Conservation (phyloP, 768 basidiomycete species). For the Phlebiopsis flavidoalba region DNA sequence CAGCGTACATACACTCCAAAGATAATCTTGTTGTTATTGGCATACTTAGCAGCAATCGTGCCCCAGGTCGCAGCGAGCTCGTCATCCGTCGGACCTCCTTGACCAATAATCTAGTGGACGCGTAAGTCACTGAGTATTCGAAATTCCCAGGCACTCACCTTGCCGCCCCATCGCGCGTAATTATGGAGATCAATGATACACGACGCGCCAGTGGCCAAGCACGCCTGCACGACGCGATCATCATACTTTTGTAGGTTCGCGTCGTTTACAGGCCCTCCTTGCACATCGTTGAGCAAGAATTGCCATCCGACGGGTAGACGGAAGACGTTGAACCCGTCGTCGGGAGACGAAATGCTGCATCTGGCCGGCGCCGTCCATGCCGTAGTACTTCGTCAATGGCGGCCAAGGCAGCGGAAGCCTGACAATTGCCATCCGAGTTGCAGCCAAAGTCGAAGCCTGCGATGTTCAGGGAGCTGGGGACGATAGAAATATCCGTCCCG, state of each 20-base stretch:
- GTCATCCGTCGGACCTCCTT: conserved; percentile 54
- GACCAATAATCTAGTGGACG: conserved; percentile 42
- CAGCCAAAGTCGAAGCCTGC: conserved; percentile 54
- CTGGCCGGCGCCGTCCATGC: conserved; percentile 45
- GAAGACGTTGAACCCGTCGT: conserved; percentile 53
- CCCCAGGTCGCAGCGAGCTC: conserved; percentile 51
- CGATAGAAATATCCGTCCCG: too few species aligned
- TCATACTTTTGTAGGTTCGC: conserved; percentile 47
- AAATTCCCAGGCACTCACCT: conserved; percentile 22
- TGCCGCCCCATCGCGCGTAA: conserved; percentile 51
- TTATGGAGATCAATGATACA: conserved; percentile 60
- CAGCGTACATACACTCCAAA: conserved; percentile 40
- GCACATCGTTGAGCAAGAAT: conserved; percentile 35
- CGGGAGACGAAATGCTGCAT: conserved; percentile 55
- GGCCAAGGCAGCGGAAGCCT: conserved; percentile 34
- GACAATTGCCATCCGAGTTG: conserved; percentile 38
- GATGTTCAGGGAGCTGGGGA: too few species aligned
- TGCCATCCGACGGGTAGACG: conserved; percentile 62
- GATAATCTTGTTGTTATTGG: conserved; percentile 33
- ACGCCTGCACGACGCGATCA: conserved; percentile 39
- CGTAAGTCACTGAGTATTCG: not conserved
- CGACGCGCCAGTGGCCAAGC: conserved; percentile 41
- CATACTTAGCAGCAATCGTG: conserved; percentile 46
- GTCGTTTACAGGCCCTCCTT: conserved; percentile 36
- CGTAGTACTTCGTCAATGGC: conserved; percentile 40